Percentiles rank a stretch among this genome's conserved stretches.
These are phyloP conservation scores for Casaregolazyma suthepensis DNA, from an alignment of 1,139 yeast species.

Conservation along the genomic window DNA sequence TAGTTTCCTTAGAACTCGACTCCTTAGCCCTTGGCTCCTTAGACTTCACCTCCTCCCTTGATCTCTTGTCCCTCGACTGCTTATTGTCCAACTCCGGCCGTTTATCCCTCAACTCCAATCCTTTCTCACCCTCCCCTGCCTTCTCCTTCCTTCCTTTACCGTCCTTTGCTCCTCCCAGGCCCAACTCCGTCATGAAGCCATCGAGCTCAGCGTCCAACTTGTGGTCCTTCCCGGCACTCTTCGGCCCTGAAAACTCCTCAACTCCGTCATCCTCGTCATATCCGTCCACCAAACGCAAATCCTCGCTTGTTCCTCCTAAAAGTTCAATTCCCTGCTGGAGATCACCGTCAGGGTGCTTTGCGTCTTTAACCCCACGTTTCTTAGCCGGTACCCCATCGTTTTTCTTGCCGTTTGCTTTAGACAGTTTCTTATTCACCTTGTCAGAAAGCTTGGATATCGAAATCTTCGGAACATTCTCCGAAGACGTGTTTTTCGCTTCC, in stretches of 20 bases:
- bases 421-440: constrained; percentile 18
- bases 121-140: constrained; percentile 16
- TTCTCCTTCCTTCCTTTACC: constrained; percentile 18
- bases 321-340: constrained; percentile 29
- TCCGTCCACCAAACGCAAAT: constrained; percentile 47
- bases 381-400: constrained; percentile 11
- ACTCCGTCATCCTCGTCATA: constrained; percentile 45
- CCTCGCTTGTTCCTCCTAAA: constrained; percentile 66
- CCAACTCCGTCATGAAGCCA: constrained; percentile 62
- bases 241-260: constrained; percentile 34
- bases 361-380: neutral
- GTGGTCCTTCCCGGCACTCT: constrained; percentile 14
- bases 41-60: constrained; percentile 32
- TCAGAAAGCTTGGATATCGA: constrained; percentile 17
- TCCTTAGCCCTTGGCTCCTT: constrained; percentile 21
- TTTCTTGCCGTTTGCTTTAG: constrained; percentile 6
- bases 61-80: constrained; percentile 27
- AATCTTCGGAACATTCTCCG: constrained; percentile 12
- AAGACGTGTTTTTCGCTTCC: constrained; percentile 3
- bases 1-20: neutral
- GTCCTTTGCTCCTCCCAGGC: constrained; percentile 36
- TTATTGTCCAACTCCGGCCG: no score
- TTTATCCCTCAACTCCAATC: constrained; percentile 24
- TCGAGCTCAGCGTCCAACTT: constrained; percentile 45
- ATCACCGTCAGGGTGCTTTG: neutral